Evolutionary conservation across 1,284 basidiomycete genomes (phyloP), one percentile per base, ranked within the genome.

Genomic region (Papiliotrema terrestris): DNA sequence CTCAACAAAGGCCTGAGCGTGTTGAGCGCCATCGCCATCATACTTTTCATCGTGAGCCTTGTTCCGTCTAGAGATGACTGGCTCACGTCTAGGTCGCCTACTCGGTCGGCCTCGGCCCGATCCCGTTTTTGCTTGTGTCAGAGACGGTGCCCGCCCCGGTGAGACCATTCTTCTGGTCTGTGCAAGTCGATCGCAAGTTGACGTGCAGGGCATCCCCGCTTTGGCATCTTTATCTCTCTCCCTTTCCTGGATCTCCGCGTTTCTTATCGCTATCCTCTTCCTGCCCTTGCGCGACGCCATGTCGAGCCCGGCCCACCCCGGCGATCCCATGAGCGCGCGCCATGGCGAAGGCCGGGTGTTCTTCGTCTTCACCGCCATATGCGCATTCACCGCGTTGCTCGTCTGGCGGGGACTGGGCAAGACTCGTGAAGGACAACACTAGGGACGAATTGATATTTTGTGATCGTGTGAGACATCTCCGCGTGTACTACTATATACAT

Each of bases 81-180:
- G n/a, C 19, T 32, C 29, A 32, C n/a, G 11, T 32, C 29, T 47
- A 66, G 59, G 89, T 88, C 70, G 88, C 88, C 0, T 97, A 95
- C 71, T 88, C 90, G 0, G 78, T 89, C 38, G 93, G 93, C 1
- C 80, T 96, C n/a, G 93, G 93, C 1, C 92, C 93, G 1, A 79
- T 96, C 36, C 93, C 93, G 0, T 96, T 93, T 71, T 85, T 97
- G 42, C 87, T 96, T 74, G 86, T 95, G 32, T 86, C 91, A n/a
- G 93, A 97, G 69, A 83, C 96, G 23, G 86, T 92, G 0, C 93
- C 93, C 1, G 74, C 81, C 45, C 81, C 87, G 66, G 88, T 87
- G 74, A 63, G 86, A 11, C 11, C 29, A n/a, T n/a, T n/a, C n/a
- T n/a, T n/a, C n/a, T n/a, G n/a, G n/a, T n/a, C n/a, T n/a, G n/a